Percentiles rank a stretch among this genome's conserved stretches.
phyloP scores from a whole-genome alignment of 495 filamentous ascomycete genomes.

The Filosporella fistucella region DNA sequence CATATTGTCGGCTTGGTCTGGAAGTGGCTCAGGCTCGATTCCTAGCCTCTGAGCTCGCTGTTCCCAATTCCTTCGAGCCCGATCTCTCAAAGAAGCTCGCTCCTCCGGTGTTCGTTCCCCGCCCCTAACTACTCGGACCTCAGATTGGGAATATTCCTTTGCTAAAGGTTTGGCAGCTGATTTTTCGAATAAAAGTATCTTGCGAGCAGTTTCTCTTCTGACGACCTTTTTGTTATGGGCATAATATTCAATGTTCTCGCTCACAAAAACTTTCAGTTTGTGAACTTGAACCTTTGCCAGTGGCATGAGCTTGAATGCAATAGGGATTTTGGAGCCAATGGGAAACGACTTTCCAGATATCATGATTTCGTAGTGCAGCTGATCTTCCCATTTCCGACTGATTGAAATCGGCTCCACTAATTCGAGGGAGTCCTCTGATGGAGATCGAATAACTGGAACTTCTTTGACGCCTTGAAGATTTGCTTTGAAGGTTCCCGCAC shows the following conservation, averaged over 20 bases:
- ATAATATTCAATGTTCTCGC: conserved; percentile 92
- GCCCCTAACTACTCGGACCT: conserved; percentile 73
- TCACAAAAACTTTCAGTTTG: conserved; percentile 91
- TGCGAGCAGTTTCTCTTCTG: conserved; percentile 77
- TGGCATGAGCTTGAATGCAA: conserved; percentile 95
- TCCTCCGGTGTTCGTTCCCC: conserved; percentile 58
- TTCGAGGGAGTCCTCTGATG: conserved; percentile 87
- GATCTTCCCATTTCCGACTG: conserved; percentile 95
- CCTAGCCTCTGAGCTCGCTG: conserved; percentile 31
- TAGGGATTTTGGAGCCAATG: conserved; percentile 85
- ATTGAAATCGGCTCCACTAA: conserved; percentile 96
- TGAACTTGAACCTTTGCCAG: conserved; percentile 96
- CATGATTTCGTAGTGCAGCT: conserved; percentile 97
- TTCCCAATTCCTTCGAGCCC: conserved; percentile 34
- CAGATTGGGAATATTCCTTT: conserved; percentile 74
- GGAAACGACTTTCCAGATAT: conserved; percentile 99
- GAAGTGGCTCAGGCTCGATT: conserved; percentile 33
- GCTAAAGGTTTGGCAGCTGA: conserved; percentile 73
- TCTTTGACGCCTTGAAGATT: conserved; percentile 85
- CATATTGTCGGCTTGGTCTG: conserved; percentile 58
- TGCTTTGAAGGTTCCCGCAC: conserved; percentile 86
- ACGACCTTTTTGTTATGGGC: conserved; percentile 84
- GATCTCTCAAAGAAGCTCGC: conserved; percentile 34
- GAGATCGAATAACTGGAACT: conserved; percentile 80
- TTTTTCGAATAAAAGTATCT: conserved; percentile 88